These are phyloP conservation scores for Hygrophila difformis DNA, from an alignment of 257 asterid species.

Conservation along the genomic window DNA sequence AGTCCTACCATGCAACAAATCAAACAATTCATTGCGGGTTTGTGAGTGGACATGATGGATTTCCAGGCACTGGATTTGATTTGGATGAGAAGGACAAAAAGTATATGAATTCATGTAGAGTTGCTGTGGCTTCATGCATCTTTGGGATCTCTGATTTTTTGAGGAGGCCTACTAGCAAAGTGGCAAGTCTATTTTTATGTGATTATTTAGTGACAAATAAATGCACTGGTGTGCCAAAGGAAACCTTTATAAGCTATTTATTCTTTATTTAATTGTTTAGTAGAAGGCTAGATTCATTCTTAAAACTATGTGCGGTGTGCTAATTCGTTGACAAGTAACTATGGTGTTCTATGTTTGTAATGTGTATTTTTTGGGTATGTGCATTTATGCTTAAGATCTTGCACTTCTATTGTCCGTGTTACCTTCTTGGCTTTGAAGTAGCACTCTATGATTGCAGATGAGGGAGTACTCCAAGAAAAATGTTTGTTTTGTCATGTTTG, in stretches of 20 bases:
- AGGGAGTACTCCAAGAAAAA: conserved; percentile 83
- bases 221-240: conserved; percentile 1
- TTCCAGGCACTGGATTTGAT: conserved; percentile 72
- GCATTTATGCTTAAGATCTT: conserved; percentile 5
- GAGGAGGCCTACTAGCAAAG: conserved; percentile 84
- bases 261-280: neutral
- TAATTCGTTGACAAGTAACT: neutral
- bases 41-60: conserved; percentile 47
- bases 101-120: conserved; percentile 50
- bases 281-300: neutral
- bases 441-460: conserved; percentile 36
- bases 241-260: neutral
- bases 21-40: conserved; percentile 88
- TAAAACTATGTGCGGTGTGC: too few species aligned
- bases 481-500: conserved; percentile 85
- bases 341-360: too few species aligned
- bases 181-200: conserved; percentile 29
- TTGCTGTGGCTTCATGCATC: conserved; percentile 82
- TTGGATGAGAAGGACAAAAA: conserved; percentile 53
- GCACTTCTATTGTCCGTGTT: too few species aligned
- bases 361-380: too few species aligned
- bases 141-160: conserved; percentile 91
- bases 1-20: conserved; percentile 58
- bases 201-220: neutral
- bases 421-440: conserved; percentile 11